Percentiles rank a stretch among this genome's conserved stretches.
phyloP scores from a whole-genome alignment of 2,329 filamentous ascomycete genomes.

The Hypoxylon rubiginosum region DNA sequence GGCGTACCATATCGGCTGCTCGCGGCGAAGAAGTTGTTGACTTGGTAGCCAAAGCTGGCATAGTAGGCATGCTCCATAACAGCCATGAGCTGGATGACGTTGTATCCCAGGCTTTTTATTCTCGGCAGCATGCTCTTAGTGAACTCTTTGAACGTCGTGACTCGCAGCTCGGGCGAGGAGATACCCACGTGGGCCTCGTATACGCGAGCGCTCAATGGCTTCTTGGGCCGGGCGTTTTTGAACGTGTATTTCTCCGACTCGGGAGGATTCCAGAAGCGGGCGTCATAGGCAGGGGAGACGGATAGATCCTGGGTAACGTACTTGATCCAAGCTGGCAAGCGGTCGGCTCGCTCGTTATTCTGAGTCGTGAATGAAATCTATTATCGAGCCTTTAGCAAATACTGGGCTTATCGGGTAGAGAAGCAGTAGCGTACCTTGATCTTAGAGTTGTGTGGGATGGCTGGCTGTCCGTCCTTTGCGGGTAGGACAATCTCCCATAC shows the following conservation, averaged over 20 bases:
- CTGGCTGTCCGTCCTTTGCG: conserved; percentile 77
- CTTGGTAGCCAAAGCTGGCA: conserved; percentile 97
- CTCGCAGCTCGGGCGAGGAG: conserved; percentile 87
- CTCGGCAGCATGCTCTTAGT: conserved; percentile 91
- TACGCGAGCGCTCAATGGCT: conserved; percentile 87
- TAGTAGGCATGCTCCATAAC: conserved; percentile 99
- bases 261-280: conserved; percentile 96
- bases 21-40: conserved; percentile 98
- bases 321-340: conserved; percentile 96
- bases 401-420: conserved; percentile 7
- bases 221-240: conserved; percentile 84
- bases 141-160: conserved; percentile 98
- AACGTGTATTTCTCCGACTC: conserved; percentile 81
- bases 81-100: conserved; percentile 98
- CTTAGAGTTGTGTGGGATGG: conserved; percentile 94
- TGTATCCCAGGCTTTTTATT: conserved; percentile 92
- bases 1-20: conserved; percentile 95
- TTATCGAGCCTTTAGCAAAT: conserved; percentile 13
- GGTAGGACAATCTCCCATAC: conserved; percentile 88
- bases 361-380: conserved; percentile 88
- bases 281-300: conserved; percentile 93
- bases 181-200: conserved; percentile 99
- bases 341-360: conserved; percentile 83
- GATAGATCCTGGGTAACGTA: conserved; percentile 93
- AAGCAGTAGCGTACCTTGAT: conserved; percentile 76